Evolutionary conservation across 2,329 filamentous ascomycete species (phyloP), one percentile per base, ranked within the genome.

Genomic region (Penicillium sp.): DNA sequence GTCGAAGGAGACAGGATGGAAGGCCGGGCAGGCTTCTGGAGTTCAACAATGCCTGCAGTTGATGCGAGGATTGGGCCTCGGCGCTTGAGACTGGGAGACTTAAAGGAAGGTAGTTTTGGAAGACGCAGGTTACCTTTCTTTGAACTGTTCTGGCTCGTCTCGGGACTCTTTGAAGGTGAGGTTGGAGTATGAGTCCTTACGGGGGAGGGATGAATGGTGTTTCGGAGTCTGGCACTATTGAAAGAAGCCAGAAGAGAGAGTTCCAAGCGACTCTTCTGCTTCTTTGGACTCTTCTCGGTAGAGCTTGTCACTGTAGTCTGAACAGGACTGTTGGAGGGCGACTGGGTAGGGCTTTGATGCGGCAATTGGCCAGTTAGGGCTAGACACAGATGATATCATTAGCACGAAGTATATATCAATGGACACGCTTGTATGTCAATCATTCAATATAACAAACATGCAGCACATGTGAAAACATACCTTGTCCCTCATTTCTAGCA

Each of bases 1-100:
- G 49, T 50, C 3, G 49, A 41, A 4, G 49, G 35, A 21, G 49
- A 41, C 5, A 50, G n/a, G 25, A 50, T 41, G 4, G 49, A 50
- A 29, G 35, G 37, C 19, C 49, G 49, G 4, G 25, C 8, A 29
- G n/a, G 17, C 25, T 50, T 42, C n/a, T 50, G 23, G 10, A 12
- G 12, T 15, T 41, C 25, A n/a, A 29, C n/a, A 42, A 41, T 21
- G 6, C 49, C 49, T 3, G 7, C 15, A 21, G 49, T 50, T 6
- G 49, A 50, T 3, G 49, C 35, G 3, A 41, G n/a, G 13, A 41
- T 50, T 6, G 49, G 12, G 1, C 12, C 49, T 7, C 37, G 35
- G 48, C 23, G 49, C n/a, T 27, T 50, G 49, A 41, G n/a, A 29
- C 23, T 50, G 12, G 29, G n/a, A 21, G 7, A 31, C 2, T 17